Conservation (phyloP, 2,329 filamentous ascomycete species). For the Cercospora sesami region DNA sequence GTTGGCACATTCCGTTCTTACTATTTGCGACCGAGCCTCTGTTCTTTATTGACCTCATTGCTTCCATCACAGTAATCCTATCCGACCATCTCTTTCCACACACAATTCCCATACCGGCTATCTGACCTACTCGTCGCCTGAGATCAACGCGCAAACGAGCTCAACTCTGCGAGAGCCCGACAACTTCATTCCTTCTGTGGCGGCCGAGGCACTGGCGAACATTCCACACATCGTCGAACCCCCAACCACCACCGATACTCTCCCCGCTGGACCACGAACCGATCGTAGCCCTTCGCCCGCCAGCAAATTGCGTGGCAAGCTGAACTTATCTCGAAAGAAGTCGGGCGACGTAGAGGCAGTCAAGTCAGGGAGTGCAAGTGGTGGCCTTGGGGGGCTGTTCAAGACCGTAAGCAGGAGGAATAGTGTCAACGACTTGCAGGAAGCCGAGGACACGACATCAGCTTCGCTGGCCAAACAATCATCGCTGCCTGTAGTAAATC, state of each 20-base stretch:
- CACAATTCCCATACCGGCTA: slow-evolving; percentile 53
- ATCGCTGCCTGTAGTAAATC: slow-evolving; percentile 10
- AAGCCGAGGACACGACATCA: background rate
- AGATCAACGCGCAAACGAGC: slow-evolving; percentile 38
- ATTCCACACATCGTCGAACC: slow-evolving; percentile 39
- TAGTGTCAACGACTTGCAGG: slow-evolving; percentile 39
- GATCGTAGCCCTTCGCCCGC: slow-evolving; percentile 68
- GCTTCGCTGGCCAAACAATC: slow-evolving; percentile 2
- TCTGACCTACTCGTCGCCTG: slow-evolving; percentile 52
- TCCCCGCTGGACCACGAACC: slow-evolving; percentile 32
- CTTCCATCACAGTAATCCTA: slow-evolving; percentile 26
- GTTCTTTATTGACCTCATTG: slow-evolving; percentile 11
- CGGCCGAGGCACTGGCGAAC: slow-evolving; percentile 38
- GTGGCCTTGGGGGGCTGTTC: slow-evolving; percentile 47
- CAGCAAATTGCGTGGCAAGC: slow-evolving; percentile 70
- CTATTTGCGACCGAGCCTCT: slow-evolving; percentile 2
- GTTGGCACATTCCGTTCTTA: background rate
- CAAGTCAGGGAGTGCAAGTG: slow-evolving; percentile 48
- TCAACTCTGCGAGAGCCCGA: slow-evolving; percentile 33
- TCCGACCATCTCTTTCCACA: slow-evolving; percentile 41
- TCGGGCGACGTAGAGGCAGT: slow-evolving; percentile 40
- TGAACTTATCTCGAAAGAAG: slow-evolving; percentile 57
- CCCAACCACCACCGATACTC: slow-evolving; percentile 22
- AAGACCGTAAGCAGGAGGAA: slow-evolving; percentile 41
- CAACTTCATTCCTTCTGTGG: slow-evolving; percentile 3